phyloP scores from a whole-genome alignment of 495 filamentous ascomycete species.

The Tuber aestivum region DNA sequence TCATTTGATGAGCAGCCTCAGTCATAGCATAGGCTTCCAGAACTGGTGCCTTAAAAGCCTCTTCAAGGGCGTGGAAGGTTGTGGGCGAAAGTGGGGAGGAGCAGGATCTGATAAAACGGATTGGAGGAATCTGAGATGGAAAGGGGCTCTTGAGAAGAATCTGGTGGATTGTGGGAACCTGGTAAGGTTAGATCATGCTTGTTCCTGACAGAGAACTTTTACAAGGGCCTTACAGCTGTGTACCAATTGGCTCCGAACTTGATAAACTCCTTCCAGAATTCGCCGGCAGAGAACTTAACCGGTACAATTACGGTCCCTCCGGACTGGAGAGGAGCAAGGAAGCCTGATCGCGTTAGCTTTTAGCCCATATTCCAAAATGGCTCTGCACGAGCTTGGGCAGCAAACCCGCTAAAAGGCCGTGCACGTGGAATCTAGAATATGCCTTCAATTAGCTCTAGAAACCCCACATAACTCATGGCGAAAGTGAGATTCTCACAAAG shows the following conservation, averaged over 20 bases:
- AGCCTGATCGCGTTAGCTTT: slow-evolving; percentile 25
- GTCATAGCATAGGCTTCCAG: slow-evolving; percentile 91
- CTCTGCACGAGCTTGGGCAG: not conserved
- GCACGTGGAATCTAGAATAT: slow-evolving; percentile 61
- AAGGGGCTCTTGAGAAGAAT: slow-evolving; percentile 67
- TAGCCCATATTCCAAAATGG: not conserved
- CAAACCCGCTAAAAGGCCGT: slow-evolving; percentile 66
- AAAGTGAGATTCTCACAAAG: slow-evolving; percentile 45
- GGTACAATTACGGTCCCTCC: slow-evolving; percentile 71
- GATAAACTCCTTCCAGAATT: slow-evolving; percentile 73
- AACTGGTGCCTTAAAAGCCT: slow-evolving; percentile 66
- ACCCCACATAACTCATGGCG: not conserved
- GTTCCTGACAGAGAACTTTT: not conserved
- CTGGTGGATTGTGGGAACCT: slow-evolving; percentile 76
- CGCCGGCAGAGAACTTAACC: slow-evolving; percentile 66
- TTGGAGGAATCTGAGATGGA: slow-evolving; percentile 59
- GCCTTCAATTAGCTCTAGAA: not conserved
- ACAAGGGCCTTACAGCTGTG: slow-evolving; percentile 50
- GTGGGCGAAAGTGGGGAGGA: slow-evolving; percentile 73
- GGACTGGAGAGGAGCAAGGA: slow-evolving; percentile 65
- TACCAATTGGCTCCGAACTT: slow-evolving; percentile 75
- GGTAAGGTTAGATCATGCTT: slow-evolving; percentile 30
- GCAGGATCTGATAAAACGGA: slow-evolving; percentile 83
- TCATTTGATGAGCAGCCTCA: slow-evolving; percentile 85
- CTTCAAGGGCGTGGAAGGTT: slow-evolving; percentile 67